These are phyloP conservation scores for Elaeis guineensis DNA, from an alignment of 176 grass and related monocot species.

Conservation along the genomic window DNA sequence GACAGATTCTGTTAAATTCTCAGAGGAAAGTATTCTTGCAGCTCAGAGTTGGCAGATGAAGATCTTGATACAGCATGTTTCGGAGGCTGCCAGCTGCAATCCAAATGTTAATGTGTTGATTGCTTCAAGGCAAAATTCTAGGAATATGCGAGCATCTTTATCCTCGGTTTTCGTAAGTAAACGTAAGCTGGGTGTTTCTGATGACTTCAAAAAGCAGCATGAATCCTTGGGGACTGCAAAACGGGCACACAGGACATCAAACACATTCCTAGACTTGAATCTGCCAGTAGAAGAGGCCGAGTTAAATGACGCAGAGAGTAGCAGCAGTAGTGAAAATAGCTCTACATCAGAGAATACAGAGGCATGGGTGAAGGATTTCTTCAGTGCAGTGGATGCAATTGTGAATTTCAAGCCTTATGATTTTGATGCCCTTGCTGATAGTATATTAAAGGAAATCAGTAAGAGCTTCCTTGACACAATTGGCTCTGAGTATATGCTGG, in stretches of 20 bases:
- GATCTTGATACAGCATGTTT: constrained; percentile 33
- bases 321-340: constrained; percentile 22
- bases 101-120: constrained; percentile 16
- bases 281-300: constrained; percentile 44
- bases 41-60: constrained; percentile 47
- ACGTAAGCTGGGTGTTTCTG: constrained; percentile 33
- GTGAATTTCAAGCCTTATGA: constrained; percentile 49
- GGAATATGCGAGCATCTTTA: constrained; percentile 16
- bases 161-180: constrained; percentile 30
- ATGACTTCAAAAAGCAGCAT: constrained; percentile 21
- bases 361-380: constrained; percentile 32
- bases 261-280: constrained; percentile 62
- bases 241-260: constrained; percentile 32
- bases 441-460: constrained; percentile 44
- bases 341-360: constrained; percentile 32
- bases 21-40: constrained; percentile 47
- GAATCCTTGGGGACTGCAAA: constrained; percentile 25
- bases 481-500: constrained; percentile 35
- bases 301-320: constrained; percentile 14
- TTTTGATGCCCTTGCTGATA: constrained; percentile 47
- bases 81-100: constrained; percentile 2
- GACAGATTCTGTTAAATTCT: constrained; percentile 37
- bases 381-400: constrained; percentile 33
- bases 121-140: constrained; percentile 14
- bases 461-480: constrained; percentile 17